Conservation (phyloP, 768 basidiomycete species). For the Termitomyces heimii region DNA sequence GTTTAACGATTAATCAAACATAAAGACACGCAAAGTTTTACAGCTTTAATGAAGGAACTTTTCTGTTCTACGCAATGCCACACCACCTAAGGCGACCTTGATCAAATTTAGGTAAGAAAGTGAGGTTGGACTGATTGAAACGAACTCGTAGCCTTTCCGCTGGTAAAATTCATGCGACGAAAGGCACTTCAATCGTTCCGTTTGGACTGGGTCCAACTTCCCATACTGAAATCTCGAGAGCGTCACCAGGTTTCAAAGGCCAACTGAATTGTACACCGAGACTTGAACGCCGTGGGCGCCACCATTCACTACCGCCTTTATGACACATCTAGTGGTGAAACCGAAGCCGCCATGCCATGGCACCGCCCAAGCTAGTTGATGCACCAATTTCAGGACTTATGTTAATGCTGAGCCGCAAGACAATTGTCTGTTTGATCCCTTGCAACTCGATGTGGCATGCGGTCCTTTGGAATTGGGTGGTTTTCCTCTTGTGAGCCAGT, state of each 20-base stretch:
- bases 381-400: slow-evolving; percentile 71
- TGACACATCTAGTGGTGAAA: slow-evolving; percentile 71
- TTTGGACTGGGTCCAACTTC: slow-evolving; percentile 62
- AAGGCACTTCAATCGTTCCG: slow-evolving; percentile 59
- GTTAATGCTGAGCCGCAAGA: slow-evolving; percentile 72
- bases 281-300: slow-evolving; percentile 55
- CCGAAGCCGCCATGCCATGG: slow-evolving; percentile 83
- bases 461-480: slow-evolving; percentile 55
- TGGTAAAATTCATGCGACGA: slow-evolving; percentile 47
- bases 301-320: slow-evolving; percentile 54
- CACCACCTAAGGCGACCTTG: slow-evolving; percentile 50
- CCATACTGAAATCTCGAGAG: slow-evolving; percentile 74
- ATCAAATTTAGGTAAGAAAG: not conserved
- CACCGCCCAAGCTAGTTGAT: slow-evolving; percentile 72
- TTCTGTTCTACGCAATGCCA: slow-evolving; percentile 61
- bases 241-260: slow-evolving; percentile 79
- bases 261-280: slow-evolving; percentile 76
- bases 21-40: too few species aligned
- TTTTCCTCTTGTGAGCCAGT: slow-evolving; percentile 54
- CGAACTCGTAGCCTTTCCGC: slow-evolving; percentile 52
- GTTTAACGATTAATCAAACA: not conserved
- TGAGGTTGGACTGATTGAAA: not conserved
- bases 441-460: slow-evolving; percentile 54
- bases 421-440: slow-evolving; percentile 62
- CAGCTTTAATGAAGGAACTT: slow-evolving; percentile 24